Evolutionary conservation across 202 grass and related monocot species (phyloP), one percentile per base, ranked within the genome.

Genomic region (Setaria viridis): DNA sequence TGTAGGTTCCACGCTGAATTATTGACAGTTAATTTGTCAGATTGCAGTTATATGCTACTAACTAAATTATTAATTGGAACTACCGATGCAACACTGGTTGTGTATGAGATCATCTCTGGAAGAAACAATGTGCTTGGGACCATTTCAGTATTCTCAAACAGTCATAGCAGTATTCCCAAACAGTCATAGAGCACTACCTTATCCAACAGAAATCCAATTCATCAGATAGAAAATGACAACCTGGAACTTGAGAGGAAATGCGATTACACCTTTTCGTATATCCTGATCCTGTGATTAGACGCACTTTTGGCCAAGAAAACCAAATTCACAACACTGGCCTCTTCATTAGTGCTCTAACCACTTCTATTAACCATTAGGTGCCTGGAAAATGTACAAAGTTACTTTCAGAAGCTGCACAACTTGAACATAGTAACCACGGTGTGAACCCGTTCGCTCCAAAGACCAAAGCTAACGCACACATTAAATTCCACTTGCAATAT

Each of bases 291-390:
- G 46, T 62, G 16, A 55, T 65, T 46, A 62, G 5, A 16, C 6
- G 4, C 9, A 11, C 41, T 70, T 50, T 51, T 65, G 9, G 42
- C 42, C 39, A 15, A n/a, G n/a, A 30, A 79, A 80, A 32, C 43
- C 41, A 58, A 39, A 39, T 62, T 47, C 5, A 60, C 67, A 80
- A 5, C 60, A 75, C 55, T 58, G 41, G 75, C 19, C 0, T 77
- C 41, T 76, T 55, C 41, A 32, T 51, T 63, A 85, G 71, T 85
- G 82, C 55, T n/a, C 35, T 71, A 76, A 62, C 55, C 82, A 53
- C 82, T 77, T 64, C 60, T 41, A 19, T 80, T 56, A 50, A 60
- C 3, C 25, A 19, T 46, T 46, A 48, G 20, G 54, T 77, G 30
- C 17, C 51, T 8, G 74, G 67, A 80, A 62, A 80, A 74, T 74